Conservation (phyloP, 139 green algal genomes). For the Raphidocelis subcapitata region DNA sequence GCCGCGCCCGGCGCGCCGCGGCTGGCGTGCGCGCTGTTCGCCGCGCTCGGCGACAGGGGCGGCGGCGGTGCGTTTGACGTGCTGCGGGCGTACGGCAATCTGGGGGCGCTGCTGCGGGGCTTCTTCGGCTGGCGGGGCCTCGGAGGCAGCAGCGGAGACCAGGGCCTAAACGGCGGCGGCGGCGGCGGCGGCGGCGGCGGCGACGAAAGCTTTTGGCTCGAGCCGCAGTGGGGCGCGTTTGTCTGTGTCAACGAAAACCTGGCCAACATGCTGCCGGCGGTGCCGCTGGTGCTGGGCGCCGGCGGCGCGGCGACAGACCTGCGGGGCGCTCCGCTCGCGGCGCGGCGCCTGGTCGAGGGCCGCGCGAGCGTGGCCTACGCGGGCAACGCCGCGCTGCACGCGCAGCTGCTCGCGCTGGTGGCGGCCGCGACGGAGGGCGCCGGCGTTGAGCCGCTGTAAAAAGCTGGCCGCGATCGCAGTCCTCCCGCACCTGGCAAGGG, state of each 20-base stretch:
- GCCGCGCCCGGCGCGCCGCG: background rate
- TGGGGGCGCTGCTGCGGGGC: background rate
- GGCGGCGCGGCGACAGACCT: slow-evolving; percentile 14
- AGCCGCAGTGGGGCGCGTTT: slow-evolving; percentile 16
- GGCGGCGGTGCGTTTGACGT: slow-evolving; percentile 30
- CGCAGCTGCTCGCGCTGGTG: background rate
- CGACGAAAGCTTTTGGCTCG: background rate
- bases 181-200: background rate
- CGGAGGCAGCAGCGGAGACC: background rate
- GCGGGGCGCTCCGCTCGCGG: background rate
- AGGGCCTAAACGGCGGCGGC: background rate
- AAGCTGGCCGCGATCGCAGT: too few relatives aligned
- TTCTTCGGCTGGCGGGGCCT: slow-evolving; percentile 18
- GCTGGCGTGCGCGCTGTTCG: background rate
- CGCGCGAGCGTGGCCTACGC: slow-evolving; percentile 24
- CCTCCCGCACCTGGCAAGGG: too few relatives aligned
- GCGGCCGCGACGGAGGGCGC: too few relatives aligned
- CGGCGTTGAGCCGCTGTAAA: too few relatives aligned
- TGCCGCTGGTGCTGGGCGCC: slow-evolving; percentile 27
- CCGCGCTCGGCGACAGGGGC: background rate
- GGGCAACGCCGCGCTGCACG: background rate
- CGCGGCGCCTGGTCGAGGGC: slow-evolving; percentile 4
- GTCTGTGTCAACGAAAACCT: slow-evolving; percentile 30
- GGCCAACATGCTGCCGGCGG: slow-evolving; percentile 19
- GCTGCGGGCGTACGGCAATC: slow-evolving; percentile 23